Percentiles rank a stretch among this genome's conserved stretches.
These are phyloP conservation scores for Nannochloris sp. DNA, from an alignment of 139 green algal genomes.

Conservation along the genomic window DNA sequence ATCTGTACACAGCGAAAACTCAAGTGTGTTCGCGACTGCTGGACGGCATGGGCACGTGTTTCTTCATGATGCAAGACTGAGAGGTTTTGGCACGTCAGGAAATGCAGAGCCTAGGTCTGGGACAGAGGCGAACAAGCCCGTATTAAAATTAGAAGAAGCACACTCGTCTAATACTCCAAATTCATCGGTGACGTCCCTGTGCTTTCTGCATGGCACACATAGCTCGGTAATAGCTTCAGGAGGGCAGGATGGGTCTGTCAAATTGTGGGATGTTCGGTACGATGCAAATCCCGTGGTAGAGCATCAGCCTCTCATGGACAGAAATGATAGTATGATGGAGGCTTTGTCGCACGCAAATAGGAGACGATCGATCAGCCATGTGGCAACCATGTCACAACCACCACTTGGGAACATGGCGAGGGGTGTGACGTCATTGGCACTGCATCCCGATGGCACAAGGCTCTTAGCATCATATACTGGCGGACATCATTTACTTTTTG, in stretches of 20 bases:
- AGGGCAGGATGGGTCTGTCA: slow-evolving; percentile 51
- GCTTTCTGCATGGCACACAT: too few relatives aligned
- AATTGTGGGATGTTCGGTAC: slow-evolving; percentile 62
- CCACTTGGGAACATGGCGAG: slow-evolving; percentile 1
- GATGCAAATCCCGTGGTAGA: background rate
- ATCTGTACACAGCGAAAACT: slow-evolving; percentile 11
- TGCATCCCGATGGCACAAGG: slow-evolving; percentile 27
- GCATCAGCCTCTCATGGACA: too few relatives aligned
- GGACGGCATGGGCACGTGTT: slow-evolving; percentile 7
- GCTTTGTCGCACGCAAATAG: too few relatives aligned
- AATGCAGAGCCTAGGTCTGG: background rate
- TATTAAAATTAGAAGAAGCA: too few relatives aligned
- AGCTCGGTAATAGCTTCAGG: slow-evolving; percentile 12
- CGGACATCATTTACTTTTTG: slow-evolving; percentile 40
- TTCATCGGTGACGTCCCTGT: slow-evolving; percentile 7
- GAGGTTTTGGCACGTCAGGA: background rate
- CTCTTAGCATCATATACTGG: slow-evolving; percentile 38
- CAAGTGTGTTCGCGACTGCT: slow-evolving; percentile 55
- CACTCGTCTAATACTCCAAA: too few relatives aligned
- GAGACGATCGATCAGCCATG: too few relatives aligned
- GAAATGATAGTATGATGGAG: too few relatives aligned
- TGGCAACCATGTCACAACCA: background rate
- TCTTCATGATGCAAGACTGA: background rate
- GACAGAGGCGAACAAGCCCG: too few relatives aligned
- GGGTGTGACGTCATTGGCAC: slow-evolving; percentile 42